phyloP scores from a whole-genome alignment of 1,139 yeast species.

The Kodamaea arcana region DNA sequence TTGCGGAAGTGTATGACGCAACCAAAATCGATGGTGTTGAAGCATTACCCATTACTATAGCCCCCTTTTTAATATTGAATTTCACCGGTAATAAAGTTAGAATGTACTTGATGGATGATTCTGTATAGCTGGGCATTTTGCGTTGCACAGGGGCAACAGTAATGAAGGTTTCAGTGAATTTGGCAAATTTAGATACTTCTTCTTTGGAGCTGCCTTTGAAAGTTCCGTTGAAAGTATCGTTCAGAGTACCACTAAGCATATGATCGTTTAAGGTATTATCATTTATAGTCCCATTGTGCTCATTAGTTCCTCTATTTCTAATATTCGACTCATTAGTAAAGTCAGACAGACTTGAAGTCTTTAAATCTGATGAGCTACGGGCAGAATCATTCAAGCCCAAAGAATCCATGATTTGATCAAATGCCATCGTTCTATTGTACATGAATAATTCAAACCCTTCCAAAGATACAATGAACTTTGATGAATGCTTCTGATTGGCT shows the following conservation, averaged over 20 bases:
- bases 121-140: neutral
- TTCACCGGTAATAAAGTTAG: constrained; percentile 55
- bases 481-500: constrained; percentile 39
- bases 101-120: constrained; percentile 9
- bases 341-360: neutral
- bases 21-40: constrained; percentile 72
- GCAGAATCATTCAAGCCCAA: constrained; percentile 19
- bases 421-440: constrained; percentile 75
- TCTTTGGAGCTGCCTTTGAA: neutral
- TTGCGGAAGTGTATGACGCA: constrained; percentile 52
- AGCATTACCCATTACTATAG: constrained; percentile 74
- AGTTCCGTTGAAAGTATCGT: neutral
- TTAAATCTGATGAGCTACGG: neutral
- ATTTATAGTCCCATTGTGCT: too few species aligned
- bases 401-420: constrained; percentile 56
- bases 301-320: neutral
- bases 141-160: neutral
- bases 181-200: constrained; percentile 1
- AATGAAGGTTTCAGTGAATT: constrained; percentile 1
- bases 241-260: neutral
- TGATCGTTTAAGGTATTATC: neutral
- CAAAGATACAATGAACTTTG: constrained; percentile 55
- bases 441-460: constrained; percentile 81
- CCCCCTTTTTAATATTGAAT: constrained; percentile 59
- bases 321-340: neutral